These are phyloP conservation scores for Conticribra guillardii DNA, from an alignment of 108 stramenopile species.

Conservation along the genomic window DNA sequence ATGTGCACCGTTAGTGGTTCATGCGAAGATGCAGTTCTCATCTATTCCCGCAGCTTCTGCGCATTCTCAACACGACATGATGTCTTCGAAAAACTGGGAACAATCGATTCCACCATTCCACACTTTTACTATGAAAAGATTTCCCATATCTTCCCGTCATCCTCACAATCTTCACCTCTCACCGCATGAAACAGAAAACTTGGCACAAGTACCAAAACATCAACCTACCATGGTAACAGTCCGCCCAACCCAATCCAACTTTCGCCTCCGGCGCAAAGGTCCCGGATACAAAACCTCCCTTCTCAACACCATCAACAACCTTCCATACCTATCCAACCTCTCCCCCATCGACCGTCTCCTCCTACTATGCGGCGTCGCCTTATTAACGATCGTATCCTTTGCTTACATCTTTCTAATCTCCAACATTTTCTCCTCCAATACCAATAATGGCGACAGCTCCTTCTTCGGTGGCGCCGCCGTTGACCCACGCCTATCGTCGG, in stretches of 20 bases:
- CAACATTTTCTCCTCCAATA: constrained; percentile 15
- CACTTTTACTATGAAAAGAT: too few species aligned
- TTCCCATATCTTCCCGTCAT: too few species aligned
- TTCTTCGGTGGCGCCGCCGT: not conserved
- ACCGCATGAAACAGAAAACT: not conserved
- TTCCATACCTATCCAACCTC: constrained; percentile 30
- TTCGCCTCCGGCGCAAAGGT: constrained; percentile 34
- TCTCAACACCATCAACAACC: constrained; percentile 17
- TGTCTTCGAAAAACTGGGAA: too few species aligned
- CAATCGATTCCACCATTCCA: too few species aligned
- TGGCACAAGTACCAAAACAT: too few species aligned
- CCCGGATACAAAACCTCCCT: constrained; percentile 3
- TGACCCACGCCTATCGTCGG: constrained; percentile 42
- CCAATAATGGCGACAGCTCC: not conserved
- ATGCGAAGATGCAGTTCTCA: too few species aligned
- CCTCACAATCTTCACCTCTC: not conserved
- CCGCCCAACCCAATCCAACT: constrained; percentile 22
- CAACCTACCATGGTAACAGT: constrained; percentile 38
- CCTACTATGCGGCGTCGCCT: constrained; percentile 23
- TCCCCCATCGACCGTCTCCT: constrained; percentile 43
- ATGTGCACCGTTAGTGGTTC: too few species aligned
- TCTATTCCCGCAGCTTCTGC: too few species aligned
- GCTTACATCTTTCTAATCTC: constrained; percentile 46
- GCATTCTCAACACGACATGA: too few species aligned
- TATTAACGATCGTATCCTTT: constrained; percentile 26